These are phyloP conservation scores for Aspergillus egyptiacus DNA, from an alignment of 495 filamentous ascomycete species.

Conservation along the genomic window DNA sequence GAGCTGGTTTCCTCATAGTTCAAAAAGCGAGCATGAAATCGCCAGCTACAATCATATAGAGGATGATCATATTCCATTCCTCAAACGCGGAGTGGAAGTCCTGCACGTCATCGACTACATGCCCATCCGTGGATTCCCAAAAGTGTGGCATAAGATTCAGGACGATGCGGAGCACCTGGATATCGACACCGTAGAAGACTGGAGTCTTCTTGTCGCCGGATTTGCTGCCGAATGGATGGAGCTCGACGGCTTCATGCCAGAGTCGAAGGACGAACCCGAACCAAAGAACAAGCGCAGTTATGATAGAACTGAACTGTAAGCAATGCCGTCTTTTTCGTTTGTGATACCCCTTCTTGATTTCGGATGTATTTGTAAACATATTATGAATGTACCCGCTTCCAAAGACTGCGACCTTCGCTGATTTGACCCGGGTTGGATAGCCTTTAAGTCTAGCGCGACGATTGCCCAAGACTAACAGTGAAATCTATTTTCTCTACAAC, in stretches of 20 bases:
- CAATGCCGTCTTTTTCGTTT: constrained; percentile 18
- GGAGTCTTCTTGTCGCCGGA: constrained; percentile 71
- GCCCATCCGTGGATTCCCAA: constrained; percentile 53
- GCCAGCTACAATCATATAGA: constrained; percentile 47
- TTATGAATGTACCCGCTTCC: not conserved
- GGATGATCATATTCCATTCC: constrained; percentile 90
- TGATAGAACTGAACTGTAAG: constrained; percentile 43
- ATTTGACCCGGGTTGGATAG: constrained; percentile 11
- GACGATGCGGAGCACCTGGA: constrained; percentile 89
- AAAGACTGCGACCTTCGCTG: constrained; percentile 6
- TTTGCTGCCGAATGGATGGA: constrained; percentile 96
- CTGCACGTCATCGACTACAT: constrained; percentile 79
- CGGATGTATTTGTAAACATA: not conserved
- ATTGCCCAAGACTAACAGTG: not conserved
- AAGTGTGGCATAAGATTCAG: constrained; percentile 76
- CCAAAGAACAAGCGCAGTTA: constrained; percentile 9
- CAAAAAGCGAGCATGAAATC: constrained; percentile 48
- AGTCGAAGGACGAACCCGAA: constrained; percentile 1
- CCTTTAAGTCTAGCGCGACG: constrained; percentile 3
- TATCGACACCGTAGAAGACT: constrained; percentile 76
- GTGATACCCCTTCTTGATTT: constrained; percentile 7
- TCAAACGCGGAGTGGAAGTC: constrained; percentile 76
- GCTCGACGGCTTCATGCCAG: constrained; percentile 60
- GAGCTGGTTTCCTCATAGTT: constrained; percentile 47
- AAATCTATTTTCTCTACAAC: not conserved